These are phyloP conservation scores for Sanguinoderma infundibulare DNA, from an alignment of 1,284 basidiomycete genomes.

Conservation along the genomic window DNA sequence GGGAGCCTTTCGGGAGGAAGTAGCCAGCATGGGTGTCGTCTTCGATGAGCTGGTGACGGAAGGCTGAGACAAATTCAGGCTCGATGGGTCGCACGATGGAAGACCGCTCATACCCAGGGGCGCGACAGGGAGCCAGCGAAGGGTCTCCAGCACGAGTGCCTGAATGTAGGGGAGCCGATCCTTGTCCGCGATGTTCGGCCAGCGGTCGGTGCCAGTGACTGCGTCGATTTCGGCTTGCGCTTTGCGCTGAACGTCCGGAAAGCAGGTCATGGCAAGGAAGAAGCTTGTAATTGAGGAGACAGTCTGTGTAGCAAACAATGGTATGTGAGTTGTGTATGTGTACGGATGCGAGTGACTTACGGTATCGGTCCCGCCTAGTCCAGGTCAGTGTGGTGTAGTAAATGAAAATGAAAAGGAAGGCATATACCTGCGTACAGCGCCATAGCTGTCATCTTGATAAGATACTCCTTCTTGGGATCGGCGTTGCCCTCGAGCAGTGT, in stretches of 20 bases:
- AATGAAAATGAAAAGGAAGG: neutral
- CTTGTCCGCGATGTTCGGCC: constrained; percentile 32
- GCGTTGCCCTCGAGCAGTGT: constrained; percentile 24
- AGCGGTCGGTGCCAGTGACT: constrained; percentile 31
- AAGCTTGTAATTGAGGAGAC: constrained; percentile 32
- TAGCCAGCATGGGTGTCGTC: constrained; percentile 26
- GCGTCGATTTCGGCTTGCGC: constrained; percentile 37
- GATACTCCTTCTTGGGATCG: constrained; percentile 28
- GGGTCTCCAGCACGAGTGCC: constrained; percentile 33
- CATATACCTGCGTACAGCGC: constrained; percentile 34
- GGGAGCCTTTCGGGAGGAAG: neutral
- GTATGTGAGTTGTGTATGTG: neutral
- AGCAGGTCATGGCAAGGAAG: constrained; percentile 35
- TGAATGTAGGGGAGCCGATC: constrained; percentile 35
- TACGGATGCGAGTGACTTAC: constrained; percentile 17
- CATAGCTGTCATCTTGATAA: constrained; percentile 34
- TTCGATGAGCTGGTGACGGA: constrained; percentile 31
- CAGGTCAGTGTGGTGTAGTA: neutral
- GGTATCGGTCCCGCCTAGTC: constrained; percentile 32
- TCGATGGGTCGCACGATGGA: neutral
- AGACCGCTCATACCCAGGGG: constrained; percentile 27
- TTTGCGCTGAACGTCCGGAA: constrained; percentile 36
- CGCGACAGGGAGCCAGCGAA: constrained; percentile 34
- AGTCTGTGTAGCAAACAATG: constrained; percentile 22
- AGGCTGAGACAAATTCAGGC: no score